Evolutionary conservation across 768 basidiomycete species (phyloP), one percentile per base, ranked within the genome.

Genomic region (Boletus patriciae): DNA sequence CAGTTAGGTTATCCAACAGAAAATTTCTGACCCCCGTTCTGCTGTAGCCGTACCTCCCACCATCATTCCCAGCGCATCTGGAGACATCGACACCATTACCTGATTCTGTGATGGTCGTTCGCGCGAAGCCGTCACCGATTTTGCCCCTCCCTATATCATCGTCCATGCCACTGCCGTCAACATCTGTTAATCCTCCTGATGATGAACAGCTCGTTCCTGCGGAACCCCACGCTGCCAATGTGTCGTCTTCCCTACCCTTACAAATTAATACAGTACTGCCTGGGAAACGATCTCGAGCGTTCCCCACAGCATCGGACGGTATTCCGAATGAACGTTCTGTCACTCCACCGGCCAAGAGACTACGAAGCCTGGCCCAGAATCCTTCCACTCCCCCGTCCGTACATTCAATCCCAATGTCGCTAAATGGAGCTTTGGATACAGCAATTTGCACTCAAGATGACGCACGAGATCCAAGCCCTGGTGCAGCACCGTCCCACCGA

Each of bases 41-140:
- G 36, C 29, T 42, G 62, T 58, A 77, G 81, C 70, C 73, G n/a
- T 82, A 78, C 55, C 67, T 81, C 19, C 82, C 82, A 1, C 83
- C 83, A 4, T 84, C 83, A 8, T 85, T 84, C 61, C 79, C 81
- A 31, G 73, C 78, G 12, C 72, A 82, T 54, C 66, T 85, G 21
- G 63, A 70, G 33, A 84, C 82, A 27, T 86, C 84, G 3, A 85
- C 83, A 6, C 84, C 83, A 11, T 71, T 69, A 34, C 59, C 62
- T n/a, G 55, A 54, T 42, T 45, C 58, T 40, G 54, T 45, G 46
- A 55, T 64, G 13, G 59, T 63, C 46, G 50, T 62, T 45, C 74
- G 74, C 25, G 66, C 65, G n/a, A 82, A 82, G 65, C 80, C 80
- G 3, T 69, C 75, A 34, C 72, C 77, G 3, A 81, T 83, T 34